These are phyloP conservation scores for Favolaschia claudopus DNA, from an alignment of 768 basidiomycete species.

Conservation along the genomic window DNA sequence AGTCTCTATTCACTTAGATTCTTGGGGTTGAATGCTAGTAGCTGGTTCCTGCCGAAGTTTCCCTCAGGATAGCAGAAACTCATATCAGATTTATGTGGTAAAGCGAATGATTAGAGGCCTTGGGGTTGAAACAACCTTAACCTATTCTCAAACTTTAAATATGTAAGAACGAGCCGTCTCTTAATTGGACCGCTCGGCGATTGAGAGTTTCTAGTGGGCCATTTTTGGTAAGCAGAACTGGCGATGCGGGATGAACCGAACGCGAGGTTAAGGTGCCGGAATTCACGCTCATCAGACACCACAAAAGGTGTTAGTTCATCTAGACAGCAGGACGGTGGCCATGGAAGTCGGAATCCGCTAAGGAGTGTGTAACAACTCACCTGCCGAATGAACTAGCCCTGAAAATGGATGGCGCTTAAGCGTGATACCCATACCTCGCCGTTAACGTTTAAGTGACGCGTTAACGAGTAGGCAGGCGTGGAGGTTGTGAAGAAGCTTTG, in stretches of 20 bases:
- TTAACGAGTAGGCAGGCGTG: slow-evolving; percentile 82
- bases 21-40: slow-evolving; percentile 56
- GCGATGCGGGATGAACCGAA: slow-evolving; percentile 77
- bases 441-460: slow-evolving; percentile 74
- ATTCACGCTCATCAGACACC: slow-evolving; percentile 87
- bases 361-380: slow-evolving; percentile 91
- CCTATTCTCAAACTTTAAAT: slow-evolving; percentile 85
- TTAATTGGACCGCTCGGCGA: slow-evolving; percentile 83
- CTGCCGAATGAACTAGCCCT: slow-evolving; percentile 92
- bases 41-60: slow-evolving; percentile 94
- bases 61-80: slow-evolving; percentile 69
- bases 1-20: not conserved
- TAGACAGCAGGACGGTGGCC: slow-evolving; percentile 90
- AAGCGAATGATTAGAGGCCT: slow-evolving; percentile 93
- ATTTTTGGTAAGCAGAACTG: slow-evolving; percentile 80
- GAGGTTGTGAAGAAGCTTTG: slow-evolving; percentile 83
- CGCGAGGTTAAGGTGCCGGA: slow-evolving; percentile 79
- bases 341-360: slow-evolving; percentile 88
- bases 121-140: slow-evolving; percentile 90
- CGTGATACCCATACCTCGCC: slow-evolving; percentile 86
- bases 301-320: slow-evolving; percentile 87
- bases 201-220: slow-evolving; percentile 84
- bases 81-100: slow-evolving; percentile 71
- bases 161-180: slow-evolving; percentile 86
- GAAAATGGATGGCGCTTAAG: slow-evolving; percentile 92